These are phyloP conservation scores for Corchorus olitorius DNA, from an alignment of 345 rosid species.

Conservation along the genomic window DNA sequence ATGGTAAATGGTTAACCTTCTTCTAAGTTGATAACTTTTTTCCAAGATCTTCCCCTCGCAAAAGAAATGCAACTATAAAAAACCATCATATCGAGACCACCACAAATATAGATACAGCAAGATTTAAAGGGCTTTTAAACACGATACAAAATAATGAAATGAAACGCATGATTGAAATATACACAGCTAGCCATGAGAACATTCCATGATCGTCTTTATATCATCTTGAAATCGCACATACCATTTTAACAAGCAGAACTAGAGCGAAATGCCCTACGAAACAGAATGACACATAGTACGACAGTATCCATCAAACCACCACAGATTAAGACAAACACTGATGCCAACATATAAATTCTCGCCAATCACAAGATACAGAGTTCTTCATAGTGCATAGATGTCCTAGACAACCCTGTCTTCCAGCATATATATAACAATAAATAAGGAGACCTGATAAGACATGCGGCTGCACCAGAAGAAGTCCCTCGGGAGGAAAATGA, in stretches of 20 bases:
- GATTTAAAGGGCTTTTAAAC: neutral
- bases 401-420: constrained; percentile 31
- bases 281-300: constrained; percentile 33
- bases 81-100: neutral
- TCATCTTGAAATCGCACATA: constrained; percentile 34
- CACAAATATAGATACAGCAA: neutral
- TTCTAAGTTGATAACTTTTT: neutral
- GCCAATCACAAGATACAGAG: constrained; percentile 41
- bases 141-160: neutral
- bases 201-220: constrained; percentile 12
- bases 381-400: constrained; percentile 39
- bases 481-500: constrained; percentile 25
- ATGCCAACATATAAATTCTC: constrained; percentile 42
- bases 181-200: constrained; percentile 17
- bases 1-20: neutral
- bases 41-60: neutral
- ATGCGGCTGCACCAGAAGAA: constrained; percentile 33
- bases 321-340: constrained; percentile 39
- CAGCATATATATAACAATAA: constrained; percentile 35
- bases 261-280: constrained; percentile 31
- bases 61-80: neutral
- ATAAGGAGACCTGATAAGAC: constrained; percentile 41
- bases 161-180: constrained; percentile 29
- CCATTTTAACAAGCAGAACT: constrained; percentile 30
- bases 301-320: constrained; percentile 47